A percentile compares a stretch with the other conserved stretches of the same genome.
These are phyloP conservation scores for Apiospora kogelbergensis DNA, from an alignment of 2,329 filamentous ascomycete genomes.

Conservation along the genomic window DNA sequence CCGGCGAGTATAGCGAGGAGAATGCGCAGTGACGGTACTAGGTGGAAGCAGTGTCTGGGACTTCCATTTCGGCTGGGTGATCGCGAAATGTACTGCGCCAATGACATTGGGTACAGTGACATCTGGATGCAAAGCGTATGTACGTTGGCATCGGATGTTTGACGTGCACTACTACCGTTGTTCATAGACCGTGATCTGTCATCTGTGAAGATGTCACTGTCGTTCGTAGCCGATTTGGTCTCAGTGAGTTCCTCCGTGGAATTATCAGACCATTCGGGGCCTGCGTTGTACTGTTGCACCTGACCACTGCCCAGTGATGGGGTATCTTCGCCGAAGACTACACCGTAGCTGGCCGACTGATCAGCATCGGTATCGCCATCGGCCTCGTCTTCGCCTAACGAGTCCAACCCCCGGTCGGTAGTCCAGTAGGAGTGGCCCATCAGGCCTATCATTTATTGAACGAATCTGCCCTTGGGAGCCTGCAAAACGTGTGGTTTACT, in stretches of 20 bases:
- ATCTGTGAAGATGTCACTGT: slow-evolving; percentile 29
- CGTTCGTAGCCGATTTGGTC: slow-evolving; percentile 16
- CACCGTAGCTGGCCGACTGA: slow-evolving; percentile 16
- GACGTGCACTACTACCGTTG: slow-evolving; percentile 28
- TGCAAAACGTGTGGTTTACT: not conserved
- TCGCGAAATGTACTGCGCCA: slow-evolving; percentile 53
- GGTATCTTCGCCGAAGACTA: slow-evolving; percentile 25
- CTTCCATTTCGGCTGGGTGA: slow-evolving; percentile 26
- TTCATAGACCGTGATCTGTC: slow-evolving; percentile 28
- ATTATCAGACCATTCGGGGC: slow-evolving; percentile 34
- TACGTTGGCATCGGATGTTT: slow-evolving; percentile 23
- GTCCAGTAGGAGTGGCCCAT: not conserved
- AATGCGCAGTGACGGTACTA: slow-evolving; percentile 56
- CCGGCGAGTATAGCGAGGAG: slow-evolving; percentile 59
- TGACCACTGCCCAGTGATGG: slow-evolving; percentile 9
- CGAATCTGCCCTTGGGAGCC: not conserved
- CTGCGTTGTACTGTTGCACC: slow-evolving; percentile 6
- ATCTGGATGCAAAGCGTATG: slow-evolving; percentile 67
- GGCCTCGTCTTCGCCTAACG: slow-evolving; percentile 9
- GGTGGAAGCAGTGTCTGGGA: slow-evolving; percentile 59
- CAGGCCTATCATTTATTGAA: not conserved
- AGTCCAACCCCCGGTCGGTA: slow-evolving; percentile 12
- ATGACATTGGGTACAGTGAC: slow-evolving; percentile 63
- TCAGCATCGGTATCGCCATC: not conserved
- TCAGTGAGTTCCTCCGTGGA: slow-evolving; percentile 29